phyloP scores from a whole-genome alignment of 1,139 yeast species.

The Lizanozyma gosingica region DNA sequence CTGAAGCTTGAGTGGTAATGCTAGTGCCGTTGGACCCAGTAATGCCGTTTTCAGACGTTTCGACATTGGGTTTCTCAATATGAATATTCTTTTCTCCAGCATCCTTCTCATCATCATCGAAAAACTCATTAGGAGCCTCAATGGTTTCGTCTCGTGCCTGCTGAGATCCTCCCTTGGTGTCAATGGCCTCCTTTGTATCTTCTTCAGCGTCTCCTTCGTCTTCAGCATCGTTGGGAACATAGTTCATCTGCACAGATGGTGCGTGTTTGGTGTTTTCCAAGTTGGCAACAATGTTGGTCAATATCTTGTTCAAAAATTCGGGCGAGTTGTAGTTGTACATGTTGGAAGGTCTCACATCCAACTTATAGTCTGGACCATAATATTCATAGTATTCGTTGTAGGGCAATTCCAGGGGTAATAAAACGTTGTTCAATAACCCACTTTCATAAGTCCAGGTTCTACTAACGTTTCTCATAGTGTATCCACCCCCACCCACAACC shows the following conservation, averaged over 20 bases:
- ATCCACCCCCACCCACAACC: slow-evolving; percentile 97
- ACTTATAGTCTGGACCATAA: slow-evolving; percentile 91
- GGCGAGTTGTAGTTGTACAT: slow-evolving; percentile 96
- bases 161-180: slow-evolving; percentile 87
- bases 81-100: slow-evolving; percentile 14
- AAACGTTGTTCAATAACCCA: slow-evolving; percentile 73
- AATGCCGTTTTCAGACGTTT: not conserved
- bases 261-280: slow-evolving; percentile 87
- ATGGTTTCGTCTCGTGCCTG: slow-evolving; percentile 69
- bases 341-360: slow-evolving; percentile 90
- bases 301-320: slow-evolving; percentile 80
- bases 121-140: slow-evolving; percentile 60
- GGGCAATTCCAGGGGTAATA: slow-evolving; percentile 77
- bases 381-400: slow-evolving; percentile 95
- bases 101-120: slow-evolving; percentile 52
- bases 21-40: slow-evolving; percentile 2
- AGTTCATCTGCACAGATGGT: slow-evolving; percentile 89
- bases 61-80: too few relatives aligned
- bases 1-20: not conserved
- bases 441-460: slow-evolving; percentile 96
- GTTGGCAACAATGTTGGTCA: slow-evolving; percentile 68
- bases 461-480: slow-evolving; percentile 94
- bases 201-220: slow-evolving; percentile 80
- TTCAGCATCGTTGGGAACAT: slow-evolving; percentile 81
- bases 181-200: slow-evolving; percentile 64